phyloP scores from a whole-genome alignment of 2,329 filamentous ascomycete genomes.

The Aspergillus pseudoviridinutans region DNA sequence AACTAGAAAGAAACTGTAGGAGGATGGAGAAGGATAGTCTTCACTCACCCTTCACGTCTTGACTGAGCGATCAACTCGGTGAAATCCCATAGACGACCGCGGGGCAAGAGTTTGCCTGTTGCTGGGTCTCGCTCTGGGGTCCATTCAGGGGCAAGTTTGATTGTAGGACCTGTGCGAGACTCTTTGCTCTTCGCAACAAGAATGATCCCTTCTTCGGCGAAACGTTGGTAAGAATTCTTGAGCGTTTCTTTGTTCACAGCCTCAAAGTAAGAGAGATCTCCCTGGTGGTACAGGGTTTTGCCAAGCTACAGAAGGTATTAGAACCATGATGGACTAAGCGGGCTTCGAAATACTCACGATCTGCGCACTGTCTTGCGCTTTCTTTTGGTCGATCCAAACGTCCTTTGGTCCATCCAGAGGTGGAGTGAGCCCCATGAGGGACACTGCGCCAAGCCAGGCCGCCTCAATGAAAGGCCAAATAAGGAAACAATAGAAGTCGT shows the following conservation, averaged over 20 bases:
- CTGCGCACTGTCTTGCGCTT: constrained; percentile 77
- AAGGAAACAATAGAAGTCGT: constrained; percentile 97
- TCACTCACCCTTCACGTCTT: constrained; percentile 67
- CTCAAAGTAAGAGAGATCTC: constrained; percentile 94
- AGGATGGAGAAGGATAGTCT: background rate
- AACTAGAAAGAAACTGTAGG: background rate
- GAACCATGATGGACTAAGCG: background rate
- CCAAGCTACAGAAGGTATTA: constrained; percentile 59
- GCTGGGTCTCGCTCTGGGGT: constrained; percentile 60
- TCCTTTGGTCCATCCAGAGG: constrained; percentile 58
- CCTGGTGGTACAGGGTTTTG: constrained; percentile 96
- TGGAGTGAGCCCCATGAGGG: constrained; percentile 79
- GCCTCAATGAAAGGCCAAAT: constrained; percentile 98
- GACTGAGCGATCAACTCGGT: constrained; percentile 80
- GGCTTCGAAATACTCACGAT: constrained; percentile 51
- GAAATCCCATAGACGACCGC: constrained; percentile 85
- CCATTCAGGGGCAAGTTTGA: constrained; percentile 73
- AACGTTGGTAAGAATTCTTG: constrained; percentile 84
- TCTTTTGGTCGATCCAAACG: constrained; percentile 72
- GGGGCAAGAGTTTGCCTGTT: constrained; percentile 60
- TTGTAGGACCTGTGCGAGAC: constrained; percentile 32
- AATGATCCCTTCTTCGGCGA: constrained; percentile 87
- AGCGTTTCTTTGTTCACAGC: constrained; percentile 97
- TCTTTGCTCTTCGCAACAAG: constrained; percentile 66
- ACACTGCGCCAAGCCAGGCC: constrained; percentile 85